These are phyloP conservation scores for Silene noctiflora DNA, from an alignment of 179 eudicot genomes.

Conservation along the genomic window DNA sequence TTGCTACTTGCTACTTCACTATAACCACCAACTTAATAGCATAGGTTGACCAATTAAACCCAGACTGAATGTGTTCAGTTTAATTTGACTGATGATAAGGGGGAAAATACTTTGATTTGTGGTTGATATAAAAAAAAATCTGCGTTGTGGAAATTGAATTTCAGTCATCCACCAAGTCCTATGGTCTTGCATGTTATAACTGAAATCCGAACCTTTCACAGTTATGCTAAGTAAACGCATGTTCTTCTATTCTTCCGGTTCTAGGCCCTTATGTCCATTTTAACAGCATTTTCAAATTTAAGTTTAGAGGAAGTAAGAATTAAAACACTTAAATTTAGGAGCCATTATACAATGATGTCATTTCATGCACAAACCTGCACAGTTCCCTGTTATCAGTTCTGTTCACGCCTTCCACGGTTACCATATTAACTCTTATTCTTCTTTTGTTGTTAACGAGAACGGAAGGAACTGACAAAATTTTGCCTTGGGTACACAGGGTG, in stretches of 20 bases:
- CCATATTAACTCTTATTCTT: neutral
- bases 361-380: neutral
- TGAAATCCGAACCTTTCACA: neutral
- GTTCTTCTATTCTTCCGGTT: neutral
- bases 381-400: neutral
- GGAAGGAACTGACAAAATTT: conserved; percentile 8
- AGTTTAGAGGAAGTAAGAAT: neutral
- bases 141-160: neutral
- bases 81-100: neutral
- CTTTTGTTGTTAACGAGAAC: neutral
- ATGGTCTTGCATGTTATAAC: neutral
- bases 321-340: neutral
- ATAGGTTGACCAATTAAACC: neutral
- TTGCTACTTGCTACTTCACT: neutral
- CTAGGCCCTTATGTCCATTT: too few species aligned
- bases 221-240: neutral
- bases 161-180: neutral
- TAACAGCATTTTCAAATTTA: too few species aligned
- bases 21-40: neutral
- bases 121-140: neutral
- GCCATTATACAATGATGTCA: neutral
- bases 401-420: neutral
- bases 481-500: conserved; percentile 56
- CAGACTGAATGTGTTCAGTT: neutral
- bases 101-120: neutral